Conservation (phyloP, 169 alveolate genomes). For the Theileria parva region DNA sequence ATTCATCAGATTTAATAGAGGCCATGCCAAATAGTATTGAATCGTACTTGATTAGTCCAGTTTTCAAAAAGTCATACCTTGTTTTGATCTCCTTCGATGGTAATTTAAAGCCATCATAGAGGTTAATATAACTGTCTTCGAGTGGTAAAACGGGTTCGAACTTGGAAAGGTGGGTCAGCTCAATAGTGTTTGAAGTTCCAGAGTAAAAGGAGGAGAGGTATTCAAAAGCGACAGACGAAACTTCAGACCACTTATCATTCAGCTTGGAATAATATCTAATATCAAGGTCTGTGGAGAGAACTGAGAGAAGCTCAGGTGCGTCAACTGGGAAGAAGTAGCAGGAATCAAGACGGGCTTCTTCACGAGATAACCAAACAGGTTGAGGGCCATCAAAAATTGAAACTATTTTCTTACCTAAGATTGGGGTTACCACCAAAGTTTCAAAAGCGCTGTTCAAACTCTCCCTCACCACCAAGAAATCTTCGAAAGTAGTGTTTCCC, state of each 20-base stretch:
- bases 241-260: neutral
- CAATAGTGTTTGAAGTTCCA: neutral
- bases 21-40: neutral
- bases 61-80: neutral
- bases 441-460: neutral
- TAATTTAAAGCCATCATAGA: neutral
- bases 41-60: neutral
- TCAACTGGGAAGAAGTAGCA: neutral
- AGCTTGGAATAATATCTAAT: neutral
- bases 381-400: neutral
- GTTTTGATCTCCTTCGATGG: neutral
- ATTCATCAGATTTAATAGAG: neutral
- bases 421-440: neutral
- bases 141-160: neutral
- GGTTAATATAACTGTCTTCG: neutral
- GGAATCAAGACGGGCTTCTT: neutral
- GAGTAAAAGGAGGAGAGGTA: constrained; percentile 9
- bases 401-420: neutral
- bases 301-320: constrained; percentile 1
- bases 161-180: neutral
- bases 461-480: constrained; percentile 3
- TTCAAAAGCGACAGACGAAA: neutral
- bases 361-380: neutral
- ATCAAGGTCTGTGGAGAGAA: neutral
- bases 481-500: neutral